Conservation (phyloP, 345 rosid species). For the Populus deltoides region DNA sequence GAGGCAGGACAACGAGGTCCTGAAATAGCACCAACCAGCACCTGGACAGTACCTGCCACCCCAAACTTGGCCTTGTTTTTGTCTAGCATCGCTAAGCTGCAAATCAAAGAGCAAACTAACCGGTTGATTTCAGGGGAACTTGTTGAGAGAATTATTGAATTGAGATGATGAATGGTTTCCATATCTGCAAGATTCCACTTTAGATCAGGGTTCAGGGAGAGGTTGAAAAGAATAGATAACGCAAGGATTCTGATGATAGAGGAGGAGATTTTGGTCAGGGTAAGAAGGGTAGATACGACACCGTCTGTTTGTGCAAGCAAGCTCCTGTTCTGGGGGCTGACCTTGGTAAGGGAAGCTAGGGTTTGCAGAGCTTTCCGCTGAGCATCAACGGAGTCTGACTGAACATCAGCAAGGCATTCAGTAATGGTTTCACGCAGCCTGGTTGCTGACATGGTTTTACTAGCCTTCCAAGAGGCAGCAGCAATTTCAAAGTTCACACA, state of each 20-base stretch:
- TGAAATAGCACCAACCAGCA: slow-evolving; percentile 33
- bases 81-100: slow-evolving; percentile 66
- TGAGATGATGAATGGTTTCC: slow-evolving; percentile 46
- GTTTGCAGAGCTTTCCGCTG: slow-evolving; percentile 46
- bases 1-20: slow-evolving; percentile 21
- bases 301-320: slow-evolving; percentile 43
- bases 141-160: slow-evolving; percentile 35
- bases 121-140: slow-evolving; percentile 30
- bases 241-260: slow-evolving; percentile 32
- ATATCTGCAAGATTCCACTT: slow-evolving; percentile 44
- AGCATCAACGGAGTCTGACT: slow-evolving; percentile 30
- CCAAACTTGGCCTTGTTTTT: slow-evolving; percentile 73
- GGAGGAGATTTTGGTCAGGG: slow-evolving; percentile 36
- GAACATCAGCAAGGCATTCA: slow-evolving; percentile 30
- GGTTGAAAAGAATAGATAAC: slow-evolving; percentile 51
- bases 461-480: not conserved
- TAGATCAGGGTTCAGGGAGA: slow-evolving; percentile 55
- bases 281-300: slow-evolving; percentile 33
- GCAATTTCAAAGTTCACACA: not conserved
- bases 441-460: slow-evolving; percentile 22
- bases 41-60: slow-evolving; percentile 46
- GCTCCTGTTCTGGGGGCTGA: slow-evolving; percentile 43
- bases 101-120: slow-evolving; percentile 46
- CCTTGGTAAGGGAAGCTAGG: slow-evolving; percentile 44
- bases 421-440: slow-evolving; percentile 34